Conservation (phyloP, 2,329 filamentous ascomycete genomes). For the Chaetomium globosum region DNA sequence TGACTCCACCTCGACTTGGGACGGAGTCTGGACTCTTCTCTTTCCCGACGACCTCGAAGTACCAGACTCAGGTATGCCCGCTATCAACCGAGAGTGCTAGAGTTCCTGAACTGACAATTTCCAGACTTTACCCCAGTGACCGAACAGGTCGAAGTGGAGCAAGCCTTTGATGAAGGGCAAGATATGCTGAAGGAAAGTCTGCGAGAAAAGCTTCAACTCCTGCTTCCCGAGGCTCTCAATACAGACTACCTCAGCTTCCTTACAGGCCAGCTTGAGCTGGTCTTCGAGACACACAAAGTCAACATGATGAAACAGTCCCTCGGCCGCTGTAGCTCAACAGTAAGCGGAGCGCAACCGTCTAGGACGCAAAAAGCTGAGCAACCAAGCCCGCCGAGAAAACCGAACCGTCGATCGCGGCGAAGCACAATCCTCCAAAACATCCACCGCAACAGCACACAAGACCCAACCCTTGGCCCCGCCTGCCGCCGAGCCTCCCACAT, state of each 20-base stretch:
- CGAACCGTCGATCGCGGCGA: constrained; percentile 29
- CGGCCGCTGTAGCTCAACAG: background rate
- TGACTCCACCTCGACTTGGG: constrained; percentile 29
- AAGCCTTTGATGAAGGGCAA: constrained; percentile 32
- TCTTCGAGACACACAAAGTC: constrained; percentile 35
- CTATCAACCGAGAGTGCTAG: background rate
- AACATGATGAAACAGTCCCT: constrained; percentile 32
- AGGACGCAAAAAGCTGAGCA: constrained; percentile 2
- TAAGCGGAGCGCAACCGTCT: background rate
- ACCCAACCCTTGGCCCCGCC: background rate
- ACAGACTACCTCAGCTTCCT: constrained; percentile 34
- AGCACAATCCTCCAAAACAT: constrained; percentile 30
- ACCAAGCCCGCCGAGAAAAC: constrained; percentile 1
- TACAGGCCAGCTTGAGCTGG: constrained; percentile 33
- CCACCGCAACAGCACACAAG: constrained; percentile 11
- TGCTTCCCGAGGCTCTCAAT: constrained; percentile 31
- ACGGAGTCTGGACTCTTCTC: constrained; percentile 28
- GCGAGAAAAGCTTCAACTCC: constrained; percentile 33
- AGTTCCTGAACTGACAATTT: background rate
- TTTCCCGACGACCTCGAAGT: constrained; percentile 31
- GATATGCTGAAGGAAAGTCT: constrained; percentile 31
- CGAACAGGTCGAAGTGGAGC: constrained; percentile 35
- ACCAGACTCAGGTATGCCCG: constrained; percentile 29
- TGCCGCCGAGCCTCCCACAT: background rate
- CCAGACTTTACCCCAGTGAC: constrained; percentile 33